Percentiles rank a stretch among this genome's conserved stretches.
These are phyloP conservation scores for Cornus suecica DNA, from an alignment of 148 eudicot species.

Conservation along the genomic window DNA sequence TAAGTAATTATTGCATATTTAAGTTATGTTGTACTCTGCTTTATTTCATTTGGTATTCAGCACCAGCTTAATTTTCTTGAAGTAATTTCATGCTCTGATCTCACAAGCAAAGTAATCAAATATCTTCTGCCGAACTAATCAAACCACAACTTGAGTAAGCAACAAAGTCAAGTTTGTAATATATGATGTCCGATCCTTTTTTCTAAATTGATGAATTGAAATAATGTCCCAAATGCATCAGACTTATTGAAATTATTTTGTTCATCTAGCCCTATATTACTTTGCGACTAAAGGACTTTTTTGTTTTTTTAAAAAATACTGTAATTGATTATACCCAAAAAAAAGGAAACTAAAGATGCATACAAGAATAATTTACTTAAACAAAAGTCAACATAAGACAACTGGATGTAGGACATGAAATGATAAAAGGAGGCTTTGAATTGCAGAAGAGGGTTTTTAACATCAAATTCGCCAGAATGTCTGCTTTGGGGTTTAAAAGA, in stretches of 20 bases:
- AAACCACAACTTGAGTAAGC: not conserved
- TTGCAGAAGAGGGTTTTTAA: not conserved
- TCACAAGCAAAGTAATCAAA: not conserved
- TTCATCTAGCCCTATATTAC: too few relatives aligned
- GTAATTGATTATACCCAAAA: not conserved
- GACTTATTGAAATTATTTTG: not conserved
- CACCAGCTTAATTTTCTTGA: not conserved
- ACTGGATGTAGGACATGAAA: not conserved
- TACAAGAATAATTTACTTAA: not conserved
- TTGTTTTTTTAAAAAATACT: not conserved
- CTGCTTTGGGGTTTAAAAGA: not conserved
- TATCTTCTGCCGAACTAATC: not conserved
- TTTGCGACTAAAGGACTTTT: not conserved
- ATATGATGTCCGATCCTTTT: not conserved
- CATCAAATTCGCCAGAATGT: too few relatives aligned
- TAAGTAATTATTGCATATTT: conserved; percentile 30
- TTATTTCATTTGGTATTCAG: not conserved
- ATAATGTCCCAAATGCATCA: not conserved
- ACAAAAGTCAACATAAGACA: not conserved
- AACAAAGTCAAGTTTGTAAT: not conserved
- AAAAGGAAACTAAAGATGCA: not conserved
- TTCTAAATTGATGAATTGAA: not conserved
- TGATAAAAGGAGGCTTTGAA: not conserved
- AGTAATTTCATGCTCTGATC: not conserved
- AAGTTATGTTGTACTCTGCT: not conserved